phyloP scores from a whole-genome alignment of 2,329 filamentous ascomycete species.

The Xylariomycetidae sp. region DNA sequence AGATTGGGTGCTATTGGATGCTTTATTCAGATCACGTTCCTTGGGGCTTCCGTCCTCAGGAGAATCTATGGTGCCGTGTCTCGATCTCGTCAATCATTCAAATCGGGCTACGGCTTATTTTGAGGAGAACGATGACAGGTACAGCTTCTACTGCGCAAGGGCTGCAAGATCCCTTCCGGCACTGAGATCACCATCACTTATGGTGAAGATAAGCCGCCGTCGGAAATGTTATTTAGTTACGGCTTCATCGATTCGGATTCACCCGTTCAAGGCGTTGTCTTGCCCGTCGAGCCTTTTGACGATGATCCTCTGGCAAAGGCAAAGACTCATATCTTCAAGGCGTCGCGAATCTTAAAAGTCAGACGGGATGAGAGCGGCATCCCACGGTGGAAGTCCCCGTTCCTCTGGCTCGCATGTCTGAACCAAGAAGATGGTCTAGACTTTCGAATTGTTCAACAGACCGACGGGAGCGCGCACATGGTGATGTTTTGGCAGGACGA shows the following conservation, averaged over 20 bases:
- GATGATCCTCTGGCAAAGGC: conserved; percentile 73
- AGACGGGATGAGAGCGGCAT: conserved; percentile 31
- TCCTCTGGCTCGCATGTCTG: conserved; percentile 75
- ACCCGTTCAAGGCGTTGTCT: conserved; percentile 38
- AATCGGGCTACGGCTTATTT: conserved; percentile 69
- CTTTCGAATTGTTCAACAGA: conserved; percentile 70
- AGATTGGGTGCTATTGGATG: conserved; percentile 85
- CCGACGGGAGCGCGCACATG: conserved; percentile 65
- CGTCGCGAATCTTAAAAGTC: conserved; percentile 57
- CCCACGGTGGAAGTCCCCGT: conserved; percentile 66
- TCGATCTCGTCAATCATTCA: conserved; percentile 92
- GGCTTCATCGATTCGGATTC: conserved; percentile 73
- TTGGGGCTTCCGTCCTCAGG: conserved; percentile 78
- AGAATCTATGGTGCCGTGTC: conserved; percentile 81
- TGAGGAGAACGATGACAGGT: conserved; percentile 67
- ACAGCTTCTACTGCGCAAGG: conserved; percentile 61
- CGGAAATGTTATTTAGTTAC: conserved; percentile 95
- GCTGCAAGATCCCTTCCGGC: conserved; percentile 45
- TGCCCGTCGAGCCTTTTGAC: conserved; percentile 52
- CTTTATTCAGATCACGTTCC: conserved; percentile 83
- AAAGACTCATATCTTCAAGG: conserved; percentile 66
- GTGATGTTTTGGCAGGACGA: conserved; percentile 69
- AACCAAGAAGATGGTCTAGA: conserved; percentile 82
- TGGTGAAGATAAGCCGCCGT: conserved; percentile 76
- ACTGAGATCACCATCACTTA: conserved; percentile 86